A percentile compares a stretch with the other conserved stretches of the same genome.
Evolutionary conservation across 2,329 filamentous ascomycete genomes (phyloP).

Genomic region (Diaporthe velutina): DNA sequence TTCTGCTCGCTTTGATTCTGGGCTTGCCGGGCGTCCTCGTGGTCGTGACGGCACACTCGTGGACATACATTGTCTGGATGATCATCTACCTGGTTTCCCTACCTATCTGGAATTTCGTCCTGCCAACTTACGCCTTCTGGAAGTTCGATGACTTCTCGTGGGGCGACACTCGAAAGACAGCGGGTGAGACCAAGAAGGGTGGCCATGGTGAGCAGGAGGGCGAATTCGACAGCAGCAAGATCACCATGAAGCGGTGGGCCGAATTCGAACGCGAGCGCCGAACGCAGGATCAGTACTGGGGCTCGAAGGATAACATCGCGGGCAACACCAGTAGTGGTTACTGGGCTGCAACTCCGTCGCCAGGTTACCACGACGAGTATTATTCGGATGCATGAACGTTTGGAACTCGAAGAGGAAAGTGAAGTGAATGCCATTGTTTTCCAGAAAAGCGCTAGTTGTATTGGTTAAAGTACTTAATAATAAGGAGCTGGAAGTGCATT

Average conservation of each 20-base stretch:
- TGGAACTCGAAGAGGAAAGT: too few relatives aligned
- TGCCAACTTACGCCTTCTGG: conserved; percentile 96
- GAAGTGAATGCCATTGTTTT: neutral
- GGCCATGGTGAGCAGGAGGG: conserved; percentile 86
- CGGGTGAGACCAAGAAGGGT: conserved; percentile 88
- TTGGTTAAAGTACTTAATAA: conserved; percentile 9
- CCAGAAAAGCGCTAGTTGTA: neutral
- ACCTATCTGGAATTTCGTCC: conserved; percentile 97
- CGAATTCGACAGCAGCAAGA: conserved; percentile 98
- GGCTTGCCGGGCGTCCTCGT: conserved; percentile 94
- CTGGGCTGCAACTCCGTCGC: conserved; percentile 56
- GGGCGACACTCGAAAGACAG: conserved; percentile 97
- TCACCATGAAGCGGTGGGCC: conserved; percentile 98
- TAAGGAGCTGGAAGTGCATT: conserved; percentile 12
- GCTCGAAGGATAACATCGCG: conserved; percentile 64
- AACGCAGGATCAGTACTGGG: conserved; percentile 64
- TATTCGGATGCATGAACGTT: conserved; percentile 63
- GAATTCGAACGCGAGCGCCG: conserved; percentile 86
- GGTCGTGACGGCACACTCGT: conserved; percentile 91
- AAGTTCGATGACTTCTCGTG: conserved; percentile 99
- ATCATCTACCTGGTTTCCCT: conserved; percentile 92
- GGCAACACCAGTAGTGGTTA: conserved; percentile 48
- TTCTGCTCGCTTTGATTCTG: conserved; percentile 90
- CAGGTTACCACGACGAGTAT: conserved; percentile 66
- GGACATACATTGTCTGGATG: conserved; percentile 97